Conservation (phyloP, 2,329 filamentous ascomycete species). For the Pseudocercospora fijiensis region DNA sequence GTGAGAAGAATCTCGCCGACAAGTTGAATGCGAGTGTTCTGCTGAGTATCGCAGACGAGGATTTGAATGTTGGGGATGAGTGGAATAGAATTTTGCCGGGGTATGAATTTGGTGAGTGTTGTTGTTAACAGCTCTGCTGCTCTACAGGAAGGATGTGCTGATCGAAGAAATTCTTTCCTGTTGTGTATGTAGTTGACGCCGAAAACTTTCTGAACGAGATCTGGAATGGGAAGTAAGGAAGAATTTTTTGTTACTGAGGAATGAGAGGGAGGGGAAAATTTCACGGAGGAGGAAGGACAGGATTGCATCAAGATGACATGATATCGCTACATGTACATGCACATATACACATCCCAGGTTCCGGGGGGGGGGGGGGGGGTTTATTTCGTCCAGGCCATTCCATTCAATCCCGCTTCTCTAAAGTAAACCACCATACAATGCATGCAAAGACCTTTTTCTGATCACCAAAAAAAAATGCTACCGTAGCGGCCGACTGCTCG, state of each 20-base stretch:
- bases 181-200: not conserved
- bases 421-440: not conserved
- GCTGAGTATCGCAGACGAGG: slow-evolving; percentile 33
- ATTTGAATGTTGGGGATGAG: slow-evolving; percentile 47
- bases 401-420: not conserved
- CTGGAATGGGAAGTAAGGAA: not conserved
- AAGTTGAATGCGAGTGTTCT: slow-evolving; percentile 35
- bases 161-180: too few species aligned
- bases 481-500: slow-evolving; percentile 46
- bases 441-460: too few species aligned
- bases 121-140: not conserved
- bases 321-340: not conserved
- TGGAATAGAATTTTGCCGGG: slow-evolving; percentile 48
- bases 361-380: too few species aligned
- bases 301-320: not conserved
- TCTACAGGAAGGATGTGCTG: too few species aligned
- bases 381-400: not conserved
- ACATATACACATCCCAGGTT: not conserved
- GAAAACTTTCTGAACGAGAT: not conserved
- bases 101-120: not conserved
- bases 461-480: not conserved
- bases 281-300: not conserved
- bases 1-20: slow-evolving; percentile 25
- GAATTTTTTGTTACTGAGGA: too few species aligned
- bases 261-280: too few species aligned